Evolutionary conservation across 2,329 filamentous ascomycete genomes (phyloP).

Genomic region (Nemania diffusa): DNA sequence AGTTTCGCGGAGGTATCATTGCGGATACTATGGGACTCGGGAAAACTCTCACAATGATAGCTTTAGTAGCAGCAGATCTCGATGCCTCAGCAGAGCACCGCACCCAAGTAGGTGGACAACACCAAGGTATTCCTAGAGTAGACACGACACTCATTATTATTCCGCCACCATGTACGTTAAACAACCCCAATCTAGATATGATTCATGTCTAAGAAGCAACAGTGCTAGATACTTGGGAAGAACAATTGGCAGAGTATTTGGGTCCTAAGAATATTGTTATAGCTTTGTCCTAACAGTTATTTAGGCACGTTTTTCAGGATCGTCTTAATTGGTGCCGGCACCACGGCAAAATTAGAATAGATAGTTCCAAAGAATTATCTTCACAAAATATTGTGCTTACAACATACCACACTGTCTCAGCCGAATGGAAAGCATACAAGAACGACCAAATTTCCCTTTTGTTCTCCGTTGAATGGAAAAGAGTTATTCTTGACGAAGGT

Average conservation of each 20-base stretch:
- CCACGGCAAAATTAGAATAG: slow-evolving; percentile 8
- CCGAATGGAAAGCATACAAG: slow-evolving; percentile 7
- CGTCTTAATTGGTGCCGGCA: slow-evolving; percentile 7
- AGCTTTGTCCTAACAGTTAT: not conserved
- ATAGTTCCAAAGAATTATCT: not conserved
- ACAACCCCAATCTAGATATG: no score
- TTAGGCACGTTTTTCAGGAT: not conserved
- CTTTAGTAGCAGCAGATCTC: slow-evolving; percentile 48
- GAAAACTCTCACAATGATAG: slow-evolving; percentile 58
- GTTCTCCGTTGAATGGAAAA: slow-evolving; percentile 52
- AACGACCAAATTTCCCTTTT: slow-evolving; percentile 38
- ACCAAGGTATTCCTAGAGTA: not conserved
- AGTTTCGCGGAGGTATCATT: slow-evolving; percentile 57
- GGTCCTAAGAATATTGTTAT: not conserved
- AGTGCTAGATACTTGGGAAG: slow-evolving; percentile 55
- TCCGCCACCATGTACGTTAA: slow-evolving; percentile 43
- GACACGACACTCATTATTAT: slow-evolving; percentile 52
- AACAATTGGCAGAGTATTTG: slow-evolving; percentile 46
- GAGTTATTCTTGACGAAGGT: slow-evolving; percentile 56
- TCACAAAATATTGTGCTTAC: slow-evolving; percentile 5
- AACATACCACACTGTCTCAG: slow-evolving; percentile 17
- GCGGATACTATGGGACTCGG: slow-evolving; percentile 60
- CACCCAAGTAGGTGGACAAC: no score
- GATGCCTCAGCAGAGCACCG: not conserved
- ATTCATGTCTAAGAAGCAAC: not conserved